Base-by-base conservation (phyloP, 2,329 filamentous ascomycete species). In the Alternaria novae-zelandiae region DNA sequence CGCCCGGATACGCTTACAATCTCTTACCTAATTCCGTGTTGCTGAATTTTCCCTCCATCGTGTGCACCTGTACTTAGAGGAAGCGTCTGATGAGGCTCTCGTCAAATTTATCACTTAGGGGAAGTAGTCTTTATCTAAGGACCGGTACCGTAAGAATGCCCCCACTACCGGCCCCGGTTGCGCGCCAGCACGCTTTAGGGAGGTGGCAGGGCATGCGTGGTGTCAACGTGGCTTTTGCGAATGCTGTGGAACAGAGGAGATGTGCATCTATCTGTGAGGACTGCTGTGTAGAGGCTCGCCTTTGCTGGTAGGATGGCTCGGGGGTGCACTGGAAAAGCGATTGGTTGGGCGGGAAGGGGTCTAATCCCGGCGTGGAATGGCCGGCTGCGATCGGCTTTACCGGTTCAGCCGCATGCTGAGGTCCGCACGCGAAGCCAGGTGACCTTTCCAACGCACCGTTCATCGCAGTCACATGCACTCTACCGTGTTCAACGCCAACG, bases 21-120 rank as follows among this genome's bases (percentile, higher is more conserved):
- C 45, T 76, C 69, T 79, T 79, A 79, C 73, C 75, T 79, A 78
- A 79, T 77, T 74, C 50, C 46, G 46, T 65, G 60, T 61, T 57
- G 66, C 62, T 61, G 68, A 70, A 64, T 68, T 70, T 70, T 75
- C 61, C 50, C 63, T 26, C 47, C 70, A 65, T 71, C 75, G 75
- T 68, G 67, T 73, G 62, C 43, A 74, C 66, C 69, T 78, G 72
- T 73, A 75, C 74, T 78, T 78, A 77, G 62, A 65, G 72, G 75
- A 77, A 73, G 55, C 47, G 60, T n/a, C 47, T 64, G 62, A 63
- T 68, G 65, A 69, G 59, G 56, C 53, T 68, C 59, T 68, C 61
- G 60, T 61, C 68, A 69, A 59, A 54, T 70, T 66, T 70, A 73
- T 69, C 68, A 69, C 70, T 78, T 78, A 78, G 70, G 71, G 71